Base-by-base conservation (phyloP, 2,329 filamentous ascomycete species). In the Graphilbum sp. region DNA sequence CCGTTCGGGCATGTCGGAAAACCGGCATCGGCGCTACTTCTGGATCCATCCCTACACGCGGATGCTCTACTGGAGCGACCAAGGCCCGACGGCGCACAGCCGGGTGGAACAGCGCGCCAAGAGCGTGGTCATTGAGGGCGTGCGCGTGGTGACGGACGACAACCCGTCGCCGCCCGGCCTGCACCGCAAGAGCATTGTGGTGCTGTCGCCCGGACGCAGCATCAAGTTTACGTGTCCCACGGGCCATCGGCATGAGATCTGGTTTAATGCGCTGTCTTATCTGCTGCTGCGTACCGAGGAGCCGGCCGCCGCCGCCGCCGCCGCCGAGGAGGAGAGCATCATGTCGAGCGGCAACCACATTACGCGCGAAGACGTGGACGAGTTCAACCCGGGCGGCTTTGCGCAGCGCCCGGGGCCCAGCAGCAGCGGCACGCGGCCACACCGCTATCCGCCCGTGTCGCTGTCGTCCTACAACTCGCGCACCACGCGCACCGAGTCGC, bases 11-110 rank as follows among this genome's bases (percentile, higher is more conserved):
- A 75, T 93, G 59, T 96, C 87, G 0, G 80, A 78, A 49, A 93
- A 87, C 40, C 75, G 90, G 37, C 90, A 98, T 58, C 75, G 84
- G 44, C 78, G 90, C 24, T 98, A 95, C 66, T 98, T 98, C 69
- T 98, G 90, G 90, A 84, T 98, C 18, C 90, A 98, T 54, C 90
- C 90, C 0, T 98, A 96, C 59, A 98, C 88, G 3, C 75, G 87
- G 36, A 95, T 88, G 5, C 59, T 98, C 49, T 96, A 96, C 66
- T 98, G 90, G 90, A 93, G 87, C 54, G 82, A 93, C 47, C 70
- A 78, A 38, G 87, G 96, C 54, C 90, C 90, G 7, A 78, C 82
- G 23, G 70, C 67, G 34, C 82, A 82, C 27, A 82, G 82, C 25
- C 76, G 80, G 45, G 62, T 71, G 11, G 82, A 95, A 58, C 62